Evolutionary conservation across 2,329 filamentous ascomycete species (phyloP).

Genomic region (Drechslerella coelobrocha): DNA sequence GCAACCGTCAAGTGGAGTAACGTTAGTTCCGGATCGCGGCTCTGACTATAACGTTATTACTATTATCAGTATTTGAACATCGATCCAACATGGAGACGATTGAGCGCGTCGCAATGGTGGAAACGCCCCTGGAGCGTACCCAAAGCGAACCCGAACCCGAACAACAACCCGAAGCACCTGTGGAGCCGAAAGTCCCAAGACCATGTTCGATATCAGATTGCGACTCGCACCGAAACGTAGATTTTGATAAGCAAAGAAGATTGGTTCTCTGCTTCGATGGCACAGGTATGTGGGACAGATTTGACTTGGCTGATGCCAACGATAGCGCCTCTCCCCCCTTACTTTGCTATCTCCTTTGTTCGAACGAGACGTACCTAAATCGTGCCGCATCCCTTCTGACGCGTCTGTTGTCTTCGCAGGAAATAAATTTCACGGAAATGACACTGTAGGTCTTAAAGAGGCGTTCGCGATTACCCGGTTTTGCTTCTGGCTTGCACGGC

Average conservation of each 20-base stretch:
- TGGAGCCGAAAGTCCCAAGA: conserved; percentile 30
- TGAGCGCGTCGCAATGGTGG: conserved; percentile 47
- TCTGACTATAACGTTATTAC: too few relatives aligned
- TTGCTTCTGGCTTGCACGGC: not conserved
- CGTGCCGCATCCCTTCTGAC: too few relatives aligned
- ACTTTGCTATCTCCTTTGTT: not conserved
- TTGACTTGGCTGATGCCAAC: too few relatives aligned
- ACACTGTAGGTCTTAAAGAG: conserved; percentile 28
- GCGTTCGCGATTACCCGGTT: not conserved
- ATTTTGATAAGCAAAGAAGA: conserved; percentile 56
- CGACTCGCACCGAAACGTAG: conserved; percentile 34
- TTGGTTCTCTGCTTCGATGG: conserved; percentile 63
- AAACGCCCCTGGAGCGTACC: conserved; percentile 27
- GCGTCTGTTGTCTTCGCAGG: conserved; percentile 13
- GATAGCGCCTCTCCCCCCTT: not conserved
- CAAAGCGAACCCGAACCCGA: not conserved
- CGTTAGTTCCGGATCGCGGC: too few relatives aligned
- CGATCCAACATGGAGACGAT: conserved; percentile 45
- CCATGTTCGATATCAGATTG: conserved; percentile 44
- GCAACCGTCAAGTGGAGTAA: not conserved
- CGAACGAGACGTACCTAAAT: too few relatives aligned
- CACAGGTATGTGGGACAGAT: conserved; percentile 59
- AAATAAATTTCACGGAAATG: conserved; percentile 47
- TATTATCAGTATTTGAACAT: too few relatives aligned
- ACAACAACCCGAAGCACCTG: conserved; percentile 7